These are phyloP conservation scores for Naumovozyma castellii DNA, from an alignment of 805 yeast species.

Conservation along the genomic window DNA sequence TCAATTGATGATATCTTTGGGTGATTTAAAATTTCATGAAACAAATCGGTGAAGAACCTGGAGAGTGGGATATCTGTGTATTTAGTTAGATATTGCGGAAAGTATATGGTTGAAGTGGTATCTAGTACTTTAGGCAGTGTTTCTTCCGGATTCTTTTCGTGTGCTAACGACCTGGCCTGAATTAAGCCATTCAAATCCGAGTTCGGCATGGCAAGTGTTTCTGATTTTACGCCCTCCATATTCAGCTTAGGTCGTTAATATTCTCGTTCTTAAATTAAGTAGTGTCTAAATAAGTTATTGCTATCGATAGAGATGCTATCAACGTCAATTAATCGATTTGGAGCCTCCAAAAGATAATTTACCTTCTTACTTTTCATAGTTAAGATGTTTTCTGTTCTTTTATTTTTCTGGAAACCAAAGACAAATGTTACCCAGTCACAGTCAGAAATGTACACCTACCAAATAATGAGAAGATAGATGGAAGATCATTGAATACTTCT, in stretches of 20 bases:
- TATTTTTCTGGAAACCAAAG: too few relatives aligned
- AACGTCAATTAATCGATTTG: background rate
- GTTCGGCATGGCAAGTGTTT: background rate
- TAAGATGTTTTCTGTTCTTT: too few relatives aligned
- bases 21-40: slow-evolving; percentile 22
- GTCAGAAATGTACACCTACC: too few relatives aligned
- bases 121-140: slow-evolving; percentile 28
- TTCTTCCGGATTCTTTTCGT: slow-evolving; percentile 23
- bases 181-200: slow-evolving; percentile 16
- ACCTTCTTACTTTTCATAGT: too few relatives aligned
- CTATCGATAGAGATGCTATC: background rate
- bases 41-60: slow-evolving; percentile 15
- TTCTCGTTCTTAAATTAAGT: too few relatives aligned
- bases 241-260: background rate
- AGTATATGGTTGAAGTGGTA: slow-evolving; percentile 18
- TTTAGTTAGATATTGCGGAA: slow-evolving; percentile 2
- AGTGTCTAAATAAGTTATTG: background rate
- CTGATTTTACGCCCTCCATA: background rate
- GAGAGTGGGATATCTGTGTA: background rate
- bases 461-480: too few relatives aligned
- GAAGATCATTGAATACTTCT: too few relatives aligned
- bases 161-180: slow-evolving; percentile 25
- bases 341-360: too few relatives aligned
- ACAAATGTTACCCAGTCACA: too few relatives aligned
- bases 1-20: slow-evolving; percentile 16